A percentile compares a stretch with the other conserved stretches of the same genome.
phyloP scores from a whole-genome alignment of 1,284 basidiomycete genomes.

The Naganishia sp. region DNA sequence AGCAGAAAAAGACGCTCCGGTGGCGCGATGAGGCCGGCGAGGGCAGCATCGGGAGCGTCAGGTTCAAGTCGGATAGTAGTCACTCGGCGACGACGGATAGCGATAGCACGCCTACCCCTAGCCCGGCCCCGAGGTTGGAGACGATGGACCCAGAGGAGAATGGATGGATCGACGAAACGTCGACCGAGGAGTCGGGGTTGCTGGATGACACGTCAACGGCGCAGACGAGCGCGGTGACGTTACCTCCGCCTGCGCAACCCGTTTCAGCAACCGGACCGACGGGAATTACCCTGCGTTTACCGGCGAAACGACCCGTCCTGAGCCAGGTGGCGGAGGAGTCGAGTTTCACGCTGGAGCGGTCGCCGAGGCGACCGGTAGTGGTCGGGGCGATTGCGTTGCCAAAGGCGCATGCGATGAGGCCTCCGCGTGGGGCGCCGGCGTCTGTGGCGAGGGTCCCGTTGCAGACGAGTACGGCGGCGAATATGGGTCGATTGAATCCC shows the following conservation, averaged over 20 bases:
- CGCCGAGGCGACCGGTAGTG: conserved; percentile 2
- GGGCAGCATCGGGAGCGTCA: conserved; percentile 69
- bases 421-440: not conserved
- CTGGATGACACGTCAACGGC: not conserved
- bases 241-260: conserved; percentile 7
- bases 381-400: conserved; percentile 5
- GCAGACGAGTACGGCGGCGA: conserved; percentile 22
- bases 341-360: conserved; percentile 18
- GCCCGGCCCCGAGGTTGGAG: not conserved
- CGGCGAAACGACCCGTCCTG: conserved; percentile 16
- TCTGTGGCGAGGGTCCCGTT: conserved; percentile 5
- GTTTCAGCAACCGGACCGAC: not conserved
- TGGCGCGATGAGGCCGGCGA: conserved; percentile 87
- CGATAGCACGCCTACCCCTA: conserved; percentile 14
- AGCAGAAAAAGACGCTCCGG: conserved; percentile 71
- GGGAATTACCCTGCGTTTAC: conserved; percentile 11
- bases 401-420: conserved; percentile 14
- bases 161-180: conserved; percentile 30
- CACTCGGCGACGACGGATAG: conserved; percentile 2
- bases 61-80: conserved; percentile 5
- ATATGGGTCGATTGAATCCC: conserved; percentile 1
- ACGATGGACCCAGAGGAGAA: conserved; percentile 27
- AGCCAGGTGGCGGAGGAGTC: conserved; percentile 18
- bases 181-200: conserved; percentile 11
- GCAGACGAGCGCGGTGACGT: not conserved